Evolutionary conservation across 2,329 filamentous ascomycete genomes (phyloP).

Genomic region (Ophiostoma fasciatum): DNA sequence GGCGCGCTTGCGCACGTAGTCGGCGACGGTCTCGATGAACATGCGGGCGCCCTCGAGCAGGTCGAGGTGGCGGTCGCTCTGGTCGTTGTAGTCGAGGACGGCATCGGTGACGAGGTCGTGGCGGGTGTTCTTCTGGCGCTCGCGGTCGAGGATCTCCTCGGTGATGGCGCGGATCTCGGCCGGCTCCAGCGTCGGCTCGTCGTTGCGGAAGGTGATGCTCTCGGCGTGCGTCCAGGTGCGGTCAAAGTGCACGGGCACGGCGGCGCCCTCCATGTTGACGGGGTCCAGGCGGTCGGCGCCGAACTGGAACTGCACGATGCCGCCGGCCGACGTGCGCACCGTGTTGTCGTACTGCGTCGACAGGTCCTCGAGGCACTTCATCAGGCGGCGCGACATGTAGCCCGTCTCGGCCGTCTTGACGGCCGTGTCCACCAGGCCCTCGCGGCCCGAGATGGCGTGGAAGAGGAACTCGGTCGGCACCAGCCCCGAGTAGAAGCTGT

Average conservation of each 20-base stretch:
- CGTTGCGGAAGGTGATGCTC: conserved; percentile 63
- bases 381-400: conserved; percentile 95
- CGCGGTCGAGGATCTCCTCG: conserved; percentile 48
- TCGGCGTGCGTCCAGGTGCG: conserved; percentile 77
- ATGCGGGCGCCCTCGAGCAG: conserved; percentile 69
- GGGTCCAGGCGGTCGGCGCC: conserved; percentile 92
- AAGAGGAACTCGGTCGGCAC: conserved; percentile 90
- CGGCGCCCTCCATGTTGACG: conserved; percentile 92
- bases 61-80: conserved; percentile 53
- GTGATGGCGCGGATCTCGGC: conserved; percentile 58
- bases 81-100: conserved; percentile 53
- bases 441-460: conserved; percentile 95
- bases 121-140: conserved; percentile 49
- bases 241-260: conserved; percentile 81
- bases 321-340: conserved; percentile 76
- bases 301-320: conserved; percentile 93
- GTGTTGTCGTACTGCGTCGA: conserved; percentile 91
- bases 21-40: conserved; percentile 66
- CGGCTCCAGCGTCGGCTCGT: conserved; percentile 57
- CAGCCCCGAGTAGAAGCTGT: conserved; percentile 92
- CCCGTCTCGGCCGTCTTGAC: conserved; percentile 98
- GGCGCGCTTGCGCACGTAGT: conserved; percentile 51
- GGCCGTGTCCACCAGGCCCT: conserved; percentile 95
- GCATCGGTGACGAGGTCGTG: conserved; percentile 47
- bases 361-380: conserved; percentile 95